Conservation (phyloP, 495 filamentous ascomycete genomes). For the Lepraria neglecta region DNA sequence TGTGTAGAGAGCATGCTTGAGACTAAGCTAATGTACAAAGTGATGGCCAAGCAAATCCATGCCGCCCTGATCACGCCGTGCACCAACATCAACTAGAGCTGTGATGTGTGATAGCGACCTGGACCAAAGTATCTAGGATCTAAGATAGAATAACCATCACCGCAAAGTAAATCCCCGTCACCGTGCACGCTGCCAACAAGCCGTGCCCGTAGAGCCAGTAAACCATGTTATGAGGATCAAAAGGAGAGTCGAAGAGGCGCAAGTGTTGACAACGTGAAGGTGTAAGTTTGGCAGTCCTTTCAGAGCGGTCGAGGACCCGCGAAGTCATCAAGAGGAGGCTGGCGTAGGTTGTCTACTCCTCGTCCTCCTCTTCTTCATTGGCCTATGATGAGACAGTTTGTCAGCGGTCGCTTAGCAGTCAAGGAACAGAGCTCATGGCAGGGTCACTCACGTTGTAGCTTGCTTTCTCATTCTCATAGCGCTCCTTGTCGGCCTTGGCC, state of each 20-base stretch:
- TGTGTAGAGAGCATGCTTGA: not conserved
- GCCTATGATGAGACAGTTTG: conserved; percentile 31
- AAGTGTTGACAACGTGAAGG: conserved; percentile 2
- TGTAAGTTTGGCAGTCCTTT: conserved; percentile 2
- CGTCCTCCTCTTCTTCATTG: conserved; percentile 48
- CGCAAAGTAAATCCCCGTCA: conserved; percentile 1
- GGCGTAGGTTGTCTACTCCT: conserved; percentile 37
- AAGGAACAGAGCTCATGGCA: not conserved
- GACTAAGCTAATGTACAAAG: conserved; percentile 17
- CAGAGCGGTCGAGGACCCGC: conserved; percentile 1
- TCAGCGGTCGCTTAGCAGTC: conserved; percentile 22
- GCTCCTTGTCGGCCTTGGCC: conserved; percentile 94
- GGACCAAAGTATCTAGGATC: conserved; percentile 15
- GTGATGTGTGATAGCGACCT: conserved; percentile 22
- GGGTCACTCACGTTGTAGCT: conserved; percentile 67
- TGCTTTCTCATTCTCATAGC: conserved; percentile 95
- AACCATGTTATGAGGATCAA: conserved; percentile 1
- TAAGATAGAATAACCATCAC: conserved; percentile 1
- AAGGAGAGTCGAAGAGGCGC: not conserved
- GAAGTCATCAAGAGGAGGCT: conserved; percentile 2
- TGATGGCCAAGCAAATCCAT: conserved; percentile 7
- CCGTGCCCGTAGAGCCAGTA: conserved; percentile 13
- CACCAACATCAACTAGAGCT: conserved; percentile 18
- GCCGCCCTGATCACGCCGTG: conserved; percentile 18
- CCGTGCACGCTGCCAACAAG: conserved; percentile 6